Evolutionary conservation across 2,329 filamentous ascomycete genomes (phyloP).

Genomic region (Claviceps fusiformis): DNA sequence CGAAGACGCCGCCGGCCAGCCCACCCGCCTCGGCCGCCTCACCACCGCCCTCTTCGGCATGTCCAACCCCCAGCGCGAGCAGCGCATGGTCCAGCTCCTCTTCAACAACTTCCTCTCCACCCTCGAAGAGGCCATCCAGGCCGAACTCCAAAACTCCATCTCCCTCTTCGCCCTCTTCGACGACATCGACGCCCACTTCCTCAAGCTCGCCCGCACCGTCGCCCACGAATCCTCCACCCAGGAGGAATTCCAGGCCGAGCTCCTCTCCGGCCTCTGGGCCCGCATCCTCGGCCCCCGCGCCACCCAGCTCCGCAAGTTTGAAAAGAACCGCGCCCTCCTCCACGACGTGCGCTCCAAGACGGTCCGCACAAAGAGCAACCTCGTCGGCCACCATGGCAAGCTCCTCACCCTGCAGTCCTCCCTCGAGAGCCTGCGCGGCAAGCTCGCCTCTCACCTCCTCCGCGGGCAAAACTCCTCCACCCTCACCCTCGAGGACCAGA

Average conservation of each 20-base stretch:
- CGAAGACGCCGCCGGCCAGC: slow-evolving; percentile 38
- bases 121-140: slow-evolving; percentile 78
- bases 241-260: slow-evolving; percentile 66
- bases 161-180: slow-evolving; percentile 83
- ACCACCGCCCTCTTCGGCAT: slow-evolving; percentile 65
- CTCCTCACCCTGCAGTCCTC: slow-evolving; percentile 75
- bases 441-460: slow-evolving; percentile 74
- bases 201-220: slow-evolving; percentile 74
- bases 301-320: slow-evolving; percentile 70
- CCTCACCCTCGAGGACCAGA: slow-evolving; percentile 71
- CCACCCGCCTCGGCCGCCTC: slow-evolving; percentile 55
- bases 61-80: slow-evolving; percentile 68
- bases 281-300: slow-evolving; percentile 67
- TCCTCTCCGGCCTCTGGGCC: slow-evolving; percentile 76
- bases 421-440: slow-evolving; percentile 69
- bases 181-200: slow-evolving; percentile 77
- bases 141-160: slow-evolving; percentile 67
- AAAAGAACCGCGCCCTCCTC: slow-evolving; percentile 74
- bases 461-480: slow-evolving; percentile 54
- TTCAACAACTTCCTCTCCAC: slow-evolving; percentile 74
- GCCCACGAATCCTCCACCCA: slow-evolving; percentile 72
- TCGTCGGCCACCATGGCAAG: slow-evolving; percentile 76
- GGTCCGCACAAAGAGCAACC: slow-evolving; percentile 71
- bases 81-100: slow-evolving; percentile 67
- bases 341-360: slow-evolving; percentile 69